Evolutionary conservation across 345 rosid genomes (phyloP), one percentile per base, ranked within the genome.

Genomic region (Geranium rotundifolium): DNA sequence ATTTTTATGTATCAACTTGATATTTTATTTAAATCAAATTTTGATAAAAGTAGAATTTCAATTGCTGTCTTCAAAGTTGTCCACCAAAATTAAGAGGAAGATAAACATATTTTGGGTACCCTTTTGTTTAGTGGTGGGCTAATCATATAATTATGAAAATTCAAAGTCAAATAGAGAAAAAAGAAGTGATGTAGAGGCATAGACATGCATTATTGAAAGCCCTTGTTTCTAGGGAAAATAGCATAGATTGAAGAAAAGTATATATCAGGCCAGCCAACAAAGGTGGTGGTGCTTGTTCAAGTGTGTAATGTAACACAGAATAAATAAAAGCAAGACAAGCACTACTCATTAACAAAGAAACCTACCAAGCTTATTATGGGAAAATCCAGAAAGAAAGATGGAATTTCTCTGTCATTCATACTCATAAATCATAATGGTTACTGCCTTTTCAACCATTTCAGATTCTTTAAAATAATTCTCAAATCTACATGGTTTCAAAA

Each of bases 381-480:
- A 55, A 65, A 71, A 56, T 55, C 65, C 61, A 54, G 55, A 61
- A 63, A 59, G 65, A 41, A n/a, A n/a, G n/a, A n/a, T 39, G 67
- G 71, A 67, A 73, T 77, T 75, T 77, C 67, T 72, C 61, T 76
- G 76, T 73, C 80, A 73, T 73, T n/a, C n/a, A n/a, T n/a, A n/a
- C n/a, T n/a, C n/a, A n/a, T n/a, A n/a, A n/a, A n/a, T n/a, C n/a
- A 60, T 67, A 70, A 63, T 18, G 66, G 19, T 19, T 63, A 18
- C 63, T 49, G 58, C 75, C 71, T 75, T 75, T 65, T 56, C 57
- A 54, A 72, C 65, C 62, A 62, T 63, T 68, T 63, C 57, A 58
- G 69, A 67, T 70, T 67, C 69, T 31, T 60, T 66, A n/a, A n/a
- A n/a, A n/a, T n/a, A n/a, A n/a, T n/a, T n/a, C n/a, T n/a, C n/a